Conservation (phyloP, 1,139 yeast genomes). For the Geotrichum australiense region DNA sequence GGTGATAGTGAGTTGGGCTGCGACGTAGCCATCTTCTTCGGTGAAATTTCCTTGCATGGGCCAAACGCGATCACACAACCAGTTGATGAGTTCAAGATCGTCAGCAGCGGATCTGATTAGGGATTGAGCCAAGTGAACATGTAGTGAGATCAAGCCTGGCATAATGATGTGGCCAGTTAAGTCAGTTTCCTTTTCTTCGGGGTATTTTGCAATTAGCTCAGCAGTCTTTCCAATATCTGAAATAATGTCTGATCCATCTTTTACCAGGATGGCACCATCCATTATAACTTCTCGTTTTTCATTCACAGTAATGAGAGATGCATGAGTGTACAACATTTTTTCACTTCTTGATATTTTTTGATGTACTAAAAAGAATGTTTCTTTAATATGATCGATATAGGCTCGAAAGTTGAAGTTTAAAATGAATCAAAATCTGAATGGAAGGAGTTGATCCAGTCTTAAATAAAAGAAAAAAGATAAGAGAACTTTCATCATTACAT, state of each 20-base stretch:
- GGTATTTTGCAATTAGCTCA: slow-evolving; percentile 16
- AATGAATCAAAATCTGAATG: neutral
- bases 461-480: no score
- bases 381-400: no score
- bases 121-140: slow-evolving; percentile 24
- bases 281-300: slow-evolving; percentile 17
- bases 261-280: slow-evolving; percentile 20
- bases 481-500: no score
- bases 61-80: slow-evolving; percentile 30
- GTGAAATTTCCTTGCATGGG: slow-evolving; percentile 29
- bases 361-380: no score
- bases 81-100: slow-evolving; percentile 27
- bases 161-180: slow-evolving; percentile 25
- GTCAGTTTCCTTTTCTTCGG: slow-evolving; percentile 18
- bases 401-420: neutral
- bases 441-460: no score
- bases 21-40: slow-evolving; percentile 28
- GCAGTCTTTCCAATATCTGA: slow-evolving; percentile 19
- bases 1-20: slow-evolving; percentile 26
- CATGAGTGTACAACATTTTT: slow-evolving; percentile 31
- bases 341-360: no score
- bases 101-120: slow-evolving; percentile 25
- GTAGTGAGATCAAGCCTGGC: slow-evolving; percentile 24
- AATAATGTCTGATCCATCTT: slow-evolving; percentile 16
- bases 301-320: slow-evolving; percentile 20